Base-by-base conservation (phyloP, 352 stramenopile genomes). In the Globisporangium cylindrosporum region DNA sequence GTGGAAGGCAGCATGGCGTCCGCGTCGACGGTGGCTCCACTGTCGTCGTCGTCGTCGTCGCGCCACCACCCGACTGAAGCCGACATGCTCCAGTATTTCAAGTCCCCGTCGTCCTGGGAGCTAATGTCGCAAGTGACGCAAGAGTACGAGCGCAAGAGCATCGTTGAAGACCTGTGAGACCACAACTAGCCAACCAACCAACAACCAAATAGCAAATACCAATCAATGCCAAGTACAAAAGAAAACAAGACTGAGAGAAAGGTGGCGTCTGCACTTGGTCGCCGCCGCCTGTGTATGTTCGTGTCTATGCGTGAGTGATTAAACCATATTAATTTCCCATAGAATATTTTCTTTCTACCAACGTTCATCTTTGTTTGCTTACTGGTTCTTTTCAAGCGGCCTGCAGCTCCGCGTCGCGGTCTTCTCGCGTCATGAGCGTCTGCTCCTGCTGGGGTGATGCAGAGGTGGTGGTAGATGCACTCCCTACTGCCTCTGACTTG, bases 61-160 rank as follows among this genome's bases (percentile, higher is more conserved):
- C 57, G 53, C 24, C 46, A 34, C 27, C 64, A 80, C 29, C 80
- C 80, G 1, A 86, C 79, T 5, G 84, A 89, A 24, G 70, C 70
- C 15, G 80, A 89, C 34, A 92, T 92, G 84, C 58, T 83, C 58
- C 81, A 84, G 55, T 90, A 89, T 71, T 91, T 89, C 60, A 87
- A 88, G 65, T 79, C 79, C 22, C 80, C 80, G n/a, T 88, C 80
- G 48, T 81, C 84, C 3, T 92, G 84, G 84, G 84, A 90, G 64
- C 73, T 89, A 62, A 78, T 85, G 29, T 77, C 80, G 66, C 82
- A 92, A 64, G 77, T 86, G 29, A 81, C 76, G 57, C 74, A 88
- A 66, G 74, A 89, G 71, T 91, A 84, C 72, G 78, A 48, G 41
- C 65, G 65, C 46, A 70, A 70, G 59, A 59, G 57, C 27, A 43